A percentile compares a stretch with the other conserved stretches of the same genome.
Evolutionary conservation across 306 rosid genomes (phyloP).

Genomic region (Oxytropis ochrocephala): DNA sequence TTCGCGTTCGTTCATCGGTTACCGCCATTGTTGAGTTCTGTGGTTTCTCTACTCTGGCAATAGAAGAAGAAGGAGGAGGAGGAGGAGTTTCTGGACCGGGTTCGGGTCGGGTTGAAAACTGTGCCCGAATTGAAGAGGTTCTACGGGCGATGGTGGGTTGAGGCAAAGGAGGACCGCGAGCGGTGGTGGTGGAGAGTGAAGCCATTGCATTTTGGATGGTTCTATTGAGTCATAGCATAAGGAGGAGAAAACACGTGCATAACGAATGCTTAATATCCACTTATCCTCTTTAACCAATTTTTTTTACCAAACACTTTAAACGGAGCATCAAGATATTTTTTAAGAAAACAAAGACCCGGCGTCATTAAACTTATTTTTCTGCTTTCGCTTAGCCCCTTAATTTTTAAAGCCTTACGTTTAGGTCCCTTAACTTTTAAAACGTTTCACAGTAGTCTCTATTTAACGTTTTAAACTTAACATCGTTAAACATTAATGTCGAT

Average conservation of each 20-base stretch:
- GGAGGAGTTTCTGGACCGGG: background rate
- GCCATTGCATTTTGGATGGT: slow-evolving; percentile 35
- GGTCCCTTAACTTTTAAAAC: too few relatives aligned
- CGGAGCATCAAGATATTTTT: too few relatives aligned
- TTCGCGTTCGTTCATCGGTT: slow-evolving; percentile 24
- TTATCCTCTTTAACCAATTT: too few relatives aligned
- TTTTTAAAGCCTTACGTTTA: too few relatives aligned
- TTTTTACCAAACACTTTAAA: too few relatives aligned
- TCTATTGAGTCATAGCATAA: background rate
- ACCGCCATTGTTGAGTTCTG: background rate
- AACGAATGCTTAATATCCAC: too few relatives aligned
- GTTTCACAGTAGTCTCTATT: too few relatives aligned
- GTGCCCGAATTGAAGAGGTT: background rate
- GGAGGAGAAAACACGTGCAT: background rate
- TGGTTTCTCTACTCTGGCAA: background rate
- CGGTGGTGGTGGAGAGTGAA: slow-evolving; percentile 28
- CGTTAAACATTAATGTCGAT: too few relatives aligned
- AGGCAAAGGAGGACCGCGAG: slow-evolving; percentile 12
- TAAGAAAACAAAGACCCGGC: too few relatives aligned
- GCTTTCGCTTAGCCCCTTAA: too few relatives aligned
- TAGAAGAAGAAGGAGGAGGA: background rate
- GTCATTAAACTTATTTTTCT: too few relatives aligned
- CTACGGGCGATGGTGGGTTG: slow-evolving; percentile 16
- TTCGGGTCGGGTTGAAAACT: background rate
- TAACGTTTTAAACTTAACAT: too few relatives aligned